A percentile compares a stretch with the other conserved stretches of the same genome.
phyloP scores from a whole-genome alignment of 768 basidiomycete species.

The Pisolithus marmoratus region DNA sequence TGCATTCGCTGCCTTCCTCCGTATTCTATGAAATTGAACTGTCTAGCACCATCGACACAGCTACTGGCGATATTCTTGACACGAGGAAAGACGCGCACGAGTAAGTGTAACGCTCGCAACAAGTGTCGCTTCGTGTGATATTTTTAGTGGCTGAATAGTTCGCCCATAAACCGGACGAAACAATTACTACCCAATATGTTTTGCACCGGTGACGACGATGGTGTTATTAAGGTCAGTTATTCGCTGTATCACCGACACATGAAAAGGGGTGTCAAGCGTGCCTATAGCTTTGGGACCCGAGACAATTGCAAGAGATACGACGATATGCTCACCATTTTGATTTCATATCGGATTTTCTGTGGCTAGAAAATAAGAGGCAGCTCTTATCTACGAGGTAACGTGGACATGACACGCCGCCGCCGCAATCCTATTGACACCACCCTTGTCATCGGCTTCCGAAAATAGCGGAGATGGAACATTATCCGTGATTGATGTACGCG shows the following conservation, averaged over 20 bases:
- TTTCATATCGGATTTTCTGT: conserved; percentile 90
- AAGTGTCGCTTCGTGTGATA: conserved; percentile 20
- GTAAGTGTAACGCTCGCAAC: conserved; percentile 38
- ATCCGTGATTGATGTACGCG: conserved; percentile 86
- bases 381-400: conserved; percentile 81
- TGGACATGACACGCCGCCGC: neutral
- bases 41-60: conserved; percentile 61
- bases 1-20: conserved; percentile 25
- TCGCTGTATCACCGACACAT: neutral
- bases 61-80: conserved; percentile 46
- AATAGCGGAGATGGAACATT: conserved; percentile 87
- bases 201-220: conserved; percentile 90
- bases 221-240: conserved; percentile 74
- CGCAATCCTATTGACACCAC: neutral
- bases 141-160: conserved; percentile 42
- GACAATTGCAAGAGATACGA: conserved; percentile 57
- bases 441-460: neutral
- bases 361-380: conserved; percentile 78
- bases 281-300: conserved; percentile 82
- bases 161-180: conserved; percentile 83
- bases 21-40: conserved; percentile 9
- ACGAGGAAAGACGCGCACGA: conserved; percentile 55
- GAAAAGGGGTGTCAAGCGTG: neutral
- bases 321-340: conserved; percentile 86
- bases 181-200: conserved; percentile 64